These are phyloP conservation scores for Stachybotrys elegans DNA, from an alignment of 2,329 filamentous ascomycete genomes.

Conservation along the genomic window DNA sequence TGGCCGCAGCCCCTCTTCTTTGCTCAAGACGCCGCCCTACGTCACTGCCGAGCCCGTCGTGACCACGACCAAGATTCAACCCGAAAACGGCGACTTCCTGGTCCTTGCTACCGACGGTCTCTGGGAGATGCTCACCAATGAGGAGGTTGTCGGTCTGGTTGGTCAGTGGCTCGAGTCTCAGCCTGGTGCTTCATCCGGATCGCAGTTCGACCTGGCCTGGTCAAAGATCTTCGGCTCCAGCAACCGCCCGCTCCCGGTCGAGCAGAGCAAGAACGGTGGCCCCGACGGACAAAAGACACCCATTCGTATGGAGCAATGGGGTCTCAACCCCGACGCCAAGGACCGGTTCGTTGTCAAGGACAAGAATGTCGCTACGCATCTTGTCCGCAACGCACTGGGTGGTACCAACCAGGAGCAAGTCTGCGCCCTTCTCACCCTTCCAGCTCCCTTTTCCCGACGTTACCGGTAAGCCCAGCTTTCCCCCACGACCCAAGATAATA, in stretches of 20 bases:
- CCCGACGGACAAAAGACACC: constrained; percentile 75
- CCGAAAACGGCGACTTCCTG: constrained; percentile 86
- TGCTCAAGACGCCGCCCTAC: constrained; percentile 89
- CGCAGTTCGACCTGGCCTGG: constrained; percentile 69
- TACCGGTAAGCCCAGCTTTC: constrained; percentile 59
- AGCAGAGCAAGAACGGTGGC: constrained; percentile 47
- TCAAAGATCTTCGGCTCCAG: constrained; percentile 53
- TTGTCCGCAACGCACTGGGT: constrained; percentile 90
- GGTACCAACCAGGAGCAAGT: constrained; percentile 92
- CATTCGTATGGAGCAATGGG: constrained; percentile 88
- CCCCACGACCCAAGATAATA: background rate
- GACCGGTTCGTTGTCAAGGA: constrained; percentile 91
- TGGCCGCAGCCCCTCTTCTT: constrained; percentile 68
- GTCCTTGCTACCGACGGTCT: constrained; percentile 95
- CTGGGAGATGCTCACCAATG: constrained; percentile 99
- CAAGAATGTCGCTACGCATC: constrained; percentile 92
- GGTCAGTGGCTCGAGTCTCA: constrained; percentile 94
- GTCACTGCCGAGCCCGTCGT: constrained; percentile 95
- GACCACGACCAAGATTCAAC: constrained; percentile 87
- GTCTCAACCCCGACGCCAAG: constrained; percentile 66
- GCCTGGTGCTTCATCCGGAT: constrained; percentile 40
- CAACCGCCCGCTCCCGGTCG: constrained; percentile 65
- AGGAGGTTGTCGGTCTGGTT: constrained; percentile 93
- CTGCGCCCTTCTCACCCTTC: constrained; percentile 83
- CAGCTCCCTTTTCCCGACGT: constrained; percentile 82